Conservation (phyloP, 2,329 filamentous ascomycete genomes). For the Epichloe sylvatica region DNA sequence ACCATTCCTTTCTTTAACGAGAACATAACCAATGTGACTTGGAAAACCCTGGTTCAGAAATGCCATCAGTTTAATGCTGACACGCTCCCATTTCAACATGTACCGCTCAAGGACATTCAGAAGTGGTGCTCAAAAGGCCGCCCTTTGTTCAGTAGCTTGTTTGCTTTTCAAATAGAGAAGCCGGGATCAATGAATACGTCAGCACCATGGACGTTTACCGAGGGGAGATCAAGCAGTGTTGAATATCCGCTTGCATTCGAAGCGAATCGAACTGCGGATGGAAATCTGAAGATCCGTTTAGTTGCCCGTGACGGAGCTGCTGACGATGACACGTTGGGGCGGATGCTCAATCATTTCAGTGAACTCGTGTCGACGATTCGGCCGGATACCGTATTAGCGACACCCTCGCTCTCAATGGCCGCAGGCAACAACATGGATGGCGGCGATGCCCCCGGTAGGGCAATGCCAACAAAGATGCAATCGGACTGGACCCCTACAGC, state of each 20-base stretch:
- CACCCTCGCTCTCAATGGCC: background rate
- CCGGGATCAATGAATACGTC: conserved; percentile 13
- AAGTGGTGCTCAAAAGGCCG: conserved; percentile 56
- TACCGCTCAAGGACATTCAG: conserved; percentile 62
- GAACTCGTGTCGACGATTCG: conserved; percentile 7
- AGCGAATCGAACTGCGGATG: conserved; percentile 37
- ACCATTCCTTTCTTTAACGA: conserved; percentile 59
- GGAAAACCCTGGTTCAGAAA: conserved; percentile 43
- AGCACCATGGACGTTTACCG: conserved; percentile 39
- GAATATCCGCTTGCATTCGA: conserved; percentile 74
- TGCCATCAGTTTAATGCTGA: conserved; percentile 60
- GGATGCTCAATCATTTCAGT: conserved; percentile 28
- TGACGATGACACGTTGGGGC: conserved; percentile 15
- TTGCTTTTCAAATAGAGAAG: conserved; percentile 58
- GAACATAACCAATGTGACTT: conserved; percentile 32
- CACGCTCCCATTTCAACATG: conserved; percentile 55
- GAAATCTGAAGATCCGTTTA: conserved; percentile 40
- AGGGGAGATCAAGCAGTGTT: conserved; percentile 30
- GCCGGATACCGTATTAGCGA: conserved; percentile 4
- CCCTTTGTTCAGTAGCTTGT: conserved; percentile 64
- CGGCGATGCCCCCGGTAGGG: too few relatives aligned
- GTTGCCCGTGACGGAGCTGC: conserved; percentile 37
- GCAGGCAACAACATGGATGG: background rate
- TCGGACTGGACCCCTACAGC: conserved; percentile 24
- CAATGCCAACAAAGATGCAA: background rate